Base-by-base conservation (phyloP, 345 rosid species). In the Microcos paniculata region DNA sequence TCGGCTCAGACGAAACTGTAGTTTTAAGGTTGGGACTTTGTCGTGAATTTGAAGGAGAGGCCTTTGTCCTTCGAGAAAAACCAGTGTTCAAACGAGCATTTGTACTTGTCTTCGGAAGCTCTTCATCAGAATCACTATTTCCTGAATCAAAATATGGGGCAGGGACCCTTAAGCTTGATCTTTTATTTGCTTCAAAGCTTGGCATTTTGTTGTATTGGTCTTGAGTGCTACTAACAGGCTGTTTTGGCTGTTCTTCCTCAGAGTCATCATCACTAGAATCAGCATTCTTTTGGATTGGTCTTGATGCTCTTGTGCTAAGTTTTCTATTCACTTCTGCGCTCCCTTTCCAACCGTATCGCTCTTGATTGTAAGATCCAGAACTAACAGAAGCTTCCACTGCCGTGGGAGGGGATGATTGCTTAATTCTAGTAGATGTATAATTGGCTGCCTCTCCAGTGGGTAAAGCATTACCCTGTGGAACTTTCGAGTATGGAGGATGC, bases 61-160 rank as follows among this genome's bases (percentile, higher is more conserved):
- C 78, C 56, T 81, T 90, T 55, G 96, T 91, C 83, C 98, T 90
- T 70, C 83, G 80, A 76, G 99, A 93, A 67, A 87, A 58, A 33
- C 70, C 81, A 75, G 84, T 24, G 52, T 74, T 83, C 19, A 68
- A 15, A 65, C 26, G 79, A 59, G 79, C 45, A 73, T 78, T 52
- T 56, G 70, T 77, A 79, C 83, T 80, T 80, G 75, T 78, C 73
- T 82, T 76, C 49, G 58, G 70, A 70, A 76, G 56, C 35, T 82
- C 87, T 62, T 85, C 86, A 57, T 86, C 85, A 30, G 81, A 78
- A 73, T 76, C 89, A 46, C 80, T 85, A 23, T 75, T 51, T 56
- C 63, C 83, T 0, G 88, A 75, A 56, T 78, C 89, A 52, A 76
- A 79, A 80, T 82, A 86, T 8, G 85, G 62, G 26, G 66, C 72